phyloP scores from a whole-genome alignment of 2,329 filamentous ascomycete genomes.

The Aspergillus pseudoviridinutans region DNA sequence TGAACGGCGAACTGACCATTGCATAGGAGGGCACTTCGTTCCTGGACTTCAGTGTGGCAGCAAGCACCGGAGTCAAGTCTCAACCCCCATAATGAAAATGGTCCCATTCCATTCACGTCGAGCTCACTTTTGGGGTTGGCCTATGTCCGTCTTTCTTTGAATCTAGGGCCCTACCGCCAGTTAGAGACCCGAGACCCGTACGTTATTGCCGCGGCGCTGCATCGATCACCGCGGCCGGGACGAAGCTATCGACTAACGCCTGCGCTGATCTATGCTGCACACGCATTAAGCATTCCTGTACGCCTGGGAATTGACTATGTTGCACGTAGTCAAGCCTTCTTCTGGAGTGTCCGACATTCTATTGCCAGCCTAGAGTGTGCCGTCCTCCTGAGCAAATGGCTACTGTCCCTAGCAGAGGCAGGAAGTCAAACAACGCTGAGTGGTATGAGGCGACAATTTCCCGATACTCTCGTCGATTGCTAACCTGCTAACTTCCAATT shows the following conservation, averaged over 20 bases:
- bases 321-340: conserved; percentile 34
- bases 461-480: not conserved
- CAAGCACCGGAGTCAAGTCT: conserved; percentile 34
- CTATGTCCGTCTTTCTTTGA: conserved; percentile 30
- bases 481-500: not conserved
- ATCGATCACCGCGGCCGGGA: conserved; percentile 55
- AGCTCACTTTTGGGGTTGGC: conserved; percentile 29
- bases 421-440: conserved; percentile 24
- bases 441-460: conserved; percentile 13
- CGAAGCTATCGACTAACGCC: conserved; percentile 59
- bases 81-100: conserved; percentile 31
- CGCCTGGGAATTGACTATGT: conserved; percentile 35
- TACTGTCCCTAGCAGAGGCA: conserved; percentile 31
- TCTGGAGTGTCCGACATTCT: conserved; percentile 36
- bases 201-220: conserved; percentile 59
- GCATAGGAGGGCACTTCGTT: conserved; percentile 27
- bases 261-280: conserved; percentile 64
- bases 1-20: not conserved
- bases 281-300: conserved; percentile 59
- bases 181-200: conserved; percentile 63
- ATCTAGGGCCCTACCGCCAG: conserved; percentile 59
- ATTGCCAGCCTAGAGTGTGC: conserved; percentile 35
- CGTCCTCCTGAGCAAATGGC: conserved; percentile 45
- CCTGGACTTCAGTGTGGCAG: conserved; percentile 36
- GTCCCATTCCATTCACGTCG: conserved; percentile 32